Percentiles rank a stretch among this genome's conserved stretches.
phyloP scores from a whole-genome alignment of 192 early-diverging fungal genomes.

The Rhizoclosmatium globosum region DNA sequence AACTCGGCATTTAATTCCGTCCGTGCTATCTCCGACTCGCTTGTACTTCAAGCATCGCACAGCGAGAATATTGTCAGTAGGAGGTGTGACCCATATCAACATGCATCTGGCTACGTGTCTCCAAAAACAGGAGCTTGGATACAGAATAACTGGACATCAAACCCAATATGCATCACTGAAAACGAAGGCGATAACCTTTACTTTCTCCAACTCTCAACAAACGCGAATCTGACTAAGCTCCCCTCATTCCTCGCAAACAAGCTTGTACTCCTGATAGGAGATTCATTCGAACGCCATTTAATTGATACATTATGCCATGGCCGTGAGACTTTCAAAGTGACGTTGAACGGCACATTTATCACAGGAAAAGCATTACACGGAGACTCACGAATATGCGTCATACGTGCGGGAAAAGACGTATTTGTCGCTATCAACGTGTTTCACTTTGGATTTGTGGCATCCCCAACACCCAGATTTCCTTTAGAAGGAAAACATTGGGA shows the following conservation, averaged over 20 bases:
- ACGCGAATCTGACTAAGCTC: background rate
- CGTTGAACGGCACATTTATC: constrained; percentile 10
- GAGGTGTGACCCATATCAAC: too few species aligned
- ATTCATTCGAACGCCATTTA: constrained; percentile 15
- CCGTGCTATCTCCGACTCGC: too few species aligned
- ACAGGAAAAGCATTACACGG: background rate
- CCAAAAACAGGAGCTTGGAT: too few species aligned
- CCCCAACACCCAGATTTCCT: too few species aligned
- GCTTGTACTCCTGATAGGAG: constrained; percentile 18
- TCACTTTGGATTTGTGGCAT: constrained; percentile 10
- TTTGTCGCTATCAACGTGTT: constrained; percentile 28
- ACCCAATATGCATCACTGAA: too few species aligned
- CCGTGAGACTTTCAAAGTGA: background rate
- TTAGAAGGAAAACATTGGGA: constrained; percentile 6
- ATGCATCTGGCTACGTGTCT: too few species aligned
- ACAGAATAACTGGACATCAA: too few species aligned
- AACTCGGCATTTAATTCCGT: too few species aligned
- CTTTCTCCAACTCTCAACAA: too few species aligned
- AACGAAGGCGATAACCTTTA: too few species aligned
- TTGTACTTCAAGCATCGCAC: too few species aligned
- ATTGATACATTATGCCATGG: background rate
- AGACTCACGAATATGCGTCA: constrained; percentile 14
- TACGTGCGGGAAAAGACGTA: background rate
- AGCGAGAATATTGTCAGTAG: too few species aligned
- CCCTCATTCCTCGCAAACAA: constrained; percentile 7